Base-by-base conservation (phyloP, 2,329 filamentous ascomycete species). In the Pseudogymnoascus sp. region DNA sequence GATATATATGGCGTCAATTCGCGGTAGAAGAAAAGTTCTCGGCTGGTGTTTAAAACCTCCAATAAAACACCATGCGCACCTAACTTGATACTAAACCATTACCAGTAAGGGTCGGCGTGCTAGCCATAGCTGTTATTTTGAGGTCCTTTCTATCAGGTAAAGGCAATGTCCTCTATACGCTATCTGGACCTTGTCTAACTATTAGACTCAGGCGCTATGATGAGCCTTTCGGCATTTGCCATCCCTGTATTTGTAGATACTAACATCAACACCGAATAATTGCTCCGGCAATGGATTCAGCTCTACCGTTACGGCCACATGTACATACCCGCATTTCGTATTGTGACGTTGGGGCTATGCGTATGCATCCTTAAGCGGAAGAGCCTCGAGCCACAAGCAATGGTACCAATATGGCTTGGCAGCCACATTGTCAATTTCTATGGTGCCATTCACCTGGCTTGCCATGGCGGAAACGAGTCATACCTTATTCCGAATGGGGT, bases 391-490 rank as follows among this genome's bases (percentile, higher is more conserved):
- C 23, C 44, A 65, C 5, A 50, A 62, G 23, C 61, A 61, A 28
- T 70, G 67, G 67, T 4, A 25, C 14, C 10, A 1, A 3, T 62
- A 40, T 21, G 28, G 38, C 12, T 5, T 65, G 14, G 65, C 65
- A 36, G 62, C 42, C 21, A 31, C 59, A 12, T 31, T 66, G 3
- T 75, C 75, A 2, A 56, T 76, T 12, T 42, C 46, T 42, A 75
- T 76, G 65, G 66, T 76, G 16, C 75, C 75, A 1, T 77, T 76
- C 62, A 77, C 75, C 2, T 75, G 70, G 73, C 18, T 73, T 10
- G 62, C 71, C 23, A 75, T 76, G 73, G 68, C 61, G 14, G 70
- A 73, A 1, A 76, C 73, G 4, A 77, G 76, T 61, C 68, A 74
- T 61, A 60, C 28, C 25, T 65, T 74, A 28, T 74, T 74, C 61